Conservation (phyloP, 2,329 filamentous ascomycete genomes). For the Alternaria incomplexa region DNA sequence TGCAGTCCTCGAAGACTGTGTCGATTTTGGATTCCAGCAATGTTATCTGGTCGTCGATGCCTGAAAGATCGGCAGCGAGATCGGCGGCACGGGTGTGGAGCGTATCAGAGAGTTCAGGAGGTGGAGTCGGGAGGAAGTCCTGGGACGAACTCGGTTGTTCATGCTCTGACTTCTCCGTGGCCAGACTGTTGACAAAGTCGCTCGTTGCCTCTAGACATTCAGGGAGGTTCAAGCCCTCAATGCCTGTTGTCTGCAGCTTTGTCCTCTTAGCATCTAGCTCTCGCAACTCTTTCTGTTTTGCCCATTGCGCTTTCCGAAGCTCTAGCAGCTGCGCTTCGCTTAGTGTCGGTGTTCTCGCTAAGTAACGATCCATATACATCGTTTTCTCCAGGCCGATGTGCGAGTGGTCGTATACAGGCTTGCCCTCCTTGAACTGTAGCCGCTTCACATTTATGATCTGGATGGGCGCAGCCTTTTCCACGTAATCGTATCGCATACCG, state of each 20-base stretch:
- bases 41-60: constrained; percentile 50
- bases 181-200: constrained; percentile 26
- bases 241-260: constrained; percentile 48
- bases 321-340: constrained; percentile 60
- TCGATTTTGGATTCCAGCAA: constrained; percentile 57
- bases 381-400: constrained; percentile 79
- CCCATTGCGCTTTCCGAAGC: constrained; percentile 74
- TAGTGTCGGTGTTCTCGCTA: constrained; percentile 44
- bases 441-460: constrained; percentile 90
- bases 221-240: constrained; percentile 34
- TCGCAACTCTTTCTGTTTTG: constrained; percentile 69
- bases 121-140: constrained; percentile 22
- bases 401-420: constrained; percentile 56
- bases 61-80: constrained; percentile 33
- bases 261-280: constrained; percentile 58
- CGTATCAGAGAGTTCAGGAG: constrained; percentile 24
- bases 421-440: constrained; percentile 67
- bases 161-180: constrained; percentile 12
- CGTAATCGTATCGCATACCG: constrained; percentile 40
- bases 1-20: constrained; percentile 67
- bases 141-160: constrained; percentile 4
- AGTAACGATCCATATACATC: constrained; percentile 86
- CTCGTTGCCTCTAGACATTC: constrained; percentile 42
- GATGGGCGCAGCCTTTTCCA: constrained; percentile 76
- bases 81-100: constrained; percentile 29